A percentile compares a stretch with the other conserved stretches of the same genome.
These are phyloP conservation scores for Trichoderma pleuroti DNA, from an alignment of 2,329 filamentous ascomycete genomes.

Conservation along the genomic window DNA sequence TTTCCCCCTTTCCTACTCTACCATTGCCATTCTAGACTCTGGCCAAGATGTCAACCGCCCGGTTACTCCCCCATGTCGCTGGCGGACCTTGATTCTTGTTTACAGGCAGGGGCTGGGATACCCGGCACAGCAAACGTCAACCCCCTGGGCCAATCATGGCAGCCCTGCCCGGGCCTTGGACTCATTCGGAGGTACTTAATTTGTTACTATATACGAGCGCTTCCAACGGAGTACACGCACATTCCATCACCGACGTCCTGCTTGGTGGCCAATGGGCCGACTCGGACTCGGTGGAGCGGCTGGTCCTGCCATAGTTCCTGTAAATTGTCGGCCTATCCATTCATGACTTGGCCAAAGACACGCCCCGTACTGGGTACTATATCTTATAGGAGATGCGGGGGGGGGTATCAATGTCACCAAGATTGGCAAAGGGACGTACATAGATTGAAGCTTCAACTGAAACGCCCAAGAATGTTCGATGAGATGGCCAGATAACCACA, in stretches of 20 bases:
- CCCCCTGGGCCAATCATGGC: conserved; percentile 5
- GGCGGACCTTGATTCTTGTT: neutral
- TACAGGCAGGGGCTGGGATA: conserved; percentile 3
- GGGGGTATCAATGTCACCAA: too few species aligned
- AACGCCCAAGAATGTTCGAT: too few species aligned
- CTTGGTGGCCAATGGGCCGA: neutral
- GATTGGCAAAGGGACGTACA: too few species aligned
- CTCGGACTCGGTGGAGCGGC: neutral
- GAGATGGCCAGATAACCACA: too few species aligned
- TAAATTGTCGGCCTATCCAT: neutral
- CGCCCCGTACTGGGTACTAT: too few species aligned
- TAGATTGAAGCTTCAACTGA: too few species aligned
- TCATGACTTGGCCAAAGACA: too few species aligned
- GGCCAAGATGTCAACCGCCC: neutral
- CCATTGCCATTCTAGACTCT: neutral
- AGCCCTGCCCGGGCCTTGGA: neutral
- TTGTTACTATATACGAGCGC: neutral
- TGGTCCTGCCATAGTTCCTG: conserved; percentile 8
- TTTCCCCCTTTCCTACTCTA: neutral
- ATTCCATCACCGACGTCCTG: neutral
- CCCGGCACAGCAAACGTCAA: neutral
- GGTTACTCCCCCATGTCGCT: neutral
- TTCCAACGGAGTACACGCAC: neutral
- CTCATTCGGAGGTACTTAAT: neutral
- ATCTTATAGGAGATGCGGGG: too few species aligned